Evolutionary conservation across 2,329 filamentous ascomycete genomes (phyloP), one percentile per base, ranked within the genome.

Genomic region (Hymenoscyphus fructigenus): DNA sequence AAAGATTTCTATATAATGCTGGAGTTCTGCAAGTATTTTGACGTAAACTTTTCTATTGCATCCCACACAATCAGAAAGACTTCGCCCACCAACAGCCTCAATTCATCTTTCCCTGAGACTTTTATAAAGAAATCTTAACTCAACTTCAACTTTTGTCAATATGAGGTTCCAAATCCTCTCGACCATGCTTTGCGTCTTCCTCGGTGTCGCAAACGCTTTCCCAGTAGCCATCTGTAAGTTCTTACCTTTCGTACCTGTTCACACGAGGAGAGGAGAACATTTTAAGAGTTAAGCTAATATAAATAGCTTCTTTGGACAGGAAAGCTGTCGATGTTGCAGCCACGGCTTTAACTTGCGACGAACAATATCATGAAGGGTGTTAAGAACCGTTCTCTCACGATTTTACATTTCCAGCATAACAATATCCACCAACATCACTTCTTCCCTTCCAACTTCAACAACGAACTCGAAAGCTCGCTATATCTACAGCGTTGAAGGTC

Each of bases 351-450:
- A 38, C 26, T 26, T 57, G 56, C 17, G n/a, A n/a, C 26, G 29
- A 57, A 6, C 14, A 57, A n/a, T 57, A 32, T 5, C 56, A 57
- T 26, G 56, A 57, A 57, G 56, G 56, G 7, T 57, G 56, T 34
- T 57, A 15, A 57, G 9, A 57, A 20, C n/a, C 26, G 14, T 32
- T 20, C 28, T 10, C 15, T 23, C 20, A 23, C 44, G 44, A 12
- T 23, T 5, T 4, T 15, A 17, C 36, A 38, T 38, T 14, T 14
- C 17, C 14, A 17, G 1, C 2, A 14, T 15, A 38, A 38, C 14
- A 38, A 38, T 2, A 15, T 15, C 2, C 36, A 2, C 14, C 36
- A 14, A 17, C 14, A 17, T 17, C 14, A 17, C 32, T 10, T 32
- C 29, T 34, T 9, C 32, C 32, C 7, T 34, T 38, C 34, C 36